phyloP scores from a whole-genome alignment of 179 eudicot genomes.

The Heliamphora pulchella region DNA sequence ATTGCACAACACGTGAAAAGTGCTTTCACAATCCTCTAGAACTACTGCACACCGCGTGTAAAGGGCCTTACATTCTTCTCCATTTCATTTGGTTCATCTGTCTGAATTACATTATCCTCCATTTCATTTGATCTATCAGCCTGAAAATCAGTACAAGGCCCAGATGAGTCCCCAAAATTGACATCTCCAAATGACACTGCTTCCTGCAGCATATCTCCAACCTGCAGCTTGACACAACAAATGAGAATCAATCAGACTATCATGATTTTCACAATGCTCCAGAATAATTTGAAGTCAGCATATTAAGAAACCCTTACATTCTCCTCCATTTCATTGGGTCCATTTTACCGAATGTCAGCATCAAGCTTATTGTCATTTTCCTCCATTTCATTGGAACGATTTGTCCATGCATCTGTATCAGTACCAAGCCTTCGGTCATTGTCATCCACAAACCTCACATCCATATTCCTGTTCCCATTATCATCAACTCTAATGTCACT shows the following conservation, averaged over 20 bases:
- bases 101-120: conserved; percentile 15
- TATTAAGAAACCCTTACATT: conserved; percentile 19
- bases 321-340: conserved; percentile 19
- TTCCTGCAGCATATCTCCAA: conserved; percentile 18
- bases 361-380: conserved; percentile 17
- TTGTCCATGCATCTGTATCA: not conserved
- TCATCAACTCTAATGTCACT: conserved; percentile 20
- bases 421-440: conserved; percentile 9
- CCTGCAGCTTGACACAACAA: conserved; percentile 20
- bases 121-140: conserved; percentile 15
- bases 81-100: too few relatives aligned
- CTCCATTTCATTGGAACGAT: conserved; percentile 15
- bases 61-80: conserved; percentile 20
- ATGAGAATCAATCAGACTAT: not conserved
- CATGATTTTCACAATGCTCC: not conserved
- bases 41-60: not conserved
- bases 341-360: conserved; percentile 6
- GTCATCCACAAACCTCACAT: conserved; percentile 7
- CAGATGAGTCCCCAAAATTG: conserved; percentile 13
- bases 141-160: conserved; percentile 15
- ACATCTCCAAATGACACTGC: conserved; percentile 15
- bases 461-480: conserved; percentile 13
- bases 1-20: too few relatives aligned
- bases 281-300: not conserved
- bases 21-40: not conserved